phyloP scores from a whole-genome alignment of 257 asterid genomes.

The Echites panduratus region DNA sequence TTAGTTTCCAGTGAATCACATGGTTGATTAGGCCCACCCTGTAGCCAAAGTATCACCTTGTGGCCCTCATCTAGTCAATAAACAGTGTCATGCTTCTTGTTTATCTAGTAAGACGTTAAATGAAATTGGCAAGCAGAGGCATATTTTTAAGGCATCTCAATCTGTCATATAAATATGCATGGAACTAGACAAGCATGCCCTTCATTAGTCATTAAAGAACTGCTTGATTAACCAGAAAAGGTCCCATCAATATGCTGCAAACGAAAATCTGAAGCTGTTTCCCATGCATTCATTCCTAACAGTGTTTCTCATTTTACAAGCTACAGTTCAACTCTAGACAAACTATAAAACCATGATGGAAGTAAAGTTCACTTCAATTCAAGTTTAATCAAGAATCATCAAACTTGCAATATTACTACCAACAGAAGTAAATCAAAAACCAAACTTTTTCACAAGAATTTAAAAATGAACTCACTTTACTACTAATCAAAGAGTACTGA shows the following conservation, averaged over 20 bases:
- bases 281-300: not conserved
- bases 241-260: not conserved
- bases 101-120: not conserved
- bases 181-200: not conserved
- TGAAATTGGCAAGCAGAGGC: not conserved
- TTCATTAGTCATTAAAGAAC: not conserved
- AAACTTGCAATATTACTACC: not conserved
- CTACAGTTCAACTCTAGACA: not conserved
- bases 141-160: not conserved
- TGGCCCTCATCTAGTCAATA: not conserved
- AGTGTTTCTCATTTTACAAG: not conserved
- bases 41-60: not conserved
- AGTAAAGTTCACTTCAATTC: not conserved
- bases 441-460: not conserved
- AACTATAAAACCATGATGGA: not conserved
- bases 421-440: not conserved
- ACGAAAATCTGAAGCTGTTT: not conserved
- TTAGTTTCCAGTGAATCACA: not conserved
- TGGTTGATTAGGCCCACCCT: not conserved
- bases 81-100: not conserved
- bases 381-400: not conserved
- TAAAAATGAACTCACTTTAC: not conserved
- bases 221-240: not conserved
- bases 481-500: not conserved
- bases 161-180: not conserved